A percentile compares a stretch with the other conserved stretches of the same genome.
Conservation (phyloP, 352 stramenopile species). For the Globisporangium spiculum region DNA sequence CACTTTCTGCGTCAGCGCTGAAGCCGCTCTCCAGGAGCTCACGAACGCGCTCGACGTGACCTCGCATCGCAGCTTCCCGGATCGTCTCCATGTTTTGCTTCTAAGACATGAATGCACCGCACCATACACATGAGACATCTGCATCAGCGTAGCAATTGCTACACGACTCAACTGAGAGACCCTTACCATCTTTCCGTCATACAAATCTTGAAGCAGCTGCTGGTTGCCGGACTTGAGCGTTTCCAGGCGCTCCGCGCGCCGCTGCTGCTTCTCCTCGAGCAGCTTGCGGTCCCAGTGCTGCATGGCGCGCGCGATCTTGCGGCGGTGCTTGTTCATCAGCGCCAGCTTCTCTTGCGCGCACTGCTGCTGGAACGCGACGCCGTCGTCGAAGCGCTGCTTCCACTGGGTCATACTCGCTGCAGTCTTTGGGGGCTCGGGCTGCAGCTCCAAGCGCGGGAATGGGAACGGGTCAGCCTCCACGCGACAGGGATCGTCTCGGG, state of each 20-base stretch:
- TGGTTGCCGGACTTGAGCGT: slow-evolving; percentile 42
- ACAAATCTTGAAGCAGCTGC: slow-evolving; percentile 33
- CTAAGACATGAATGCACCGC: slow-evolving; percentile 19
- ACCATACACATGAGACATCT: neutral
- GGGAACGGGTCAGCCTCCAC: slow-evolving; percentile 1
- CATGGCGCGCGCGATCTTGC: slow-evolving; percentile 37
- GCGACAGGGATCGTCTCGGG: neutral
- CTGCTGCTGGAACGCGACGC: slow-evolving; percentile 32
- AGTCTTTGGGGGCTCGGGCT: neutral
- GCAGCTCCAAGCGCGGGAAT: neutral
- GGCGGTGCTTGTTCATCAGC: slow-evolving; percentile 29
- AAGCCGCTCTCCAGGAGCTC: slow-evolving; percentile 52
- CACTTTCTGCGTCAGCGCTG: slow-evolving; percentile 53
- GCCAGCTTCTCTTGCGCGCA: slow-evolving; percentile 31
- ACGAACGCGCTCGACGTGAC: slow-evolving; percentile 42
- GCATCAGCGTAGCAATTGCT: neutral
- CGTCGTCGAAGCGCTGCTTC: slow-evolving; percentile 26
- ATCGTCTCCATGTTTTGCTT: slow-evolving; percentile 69
- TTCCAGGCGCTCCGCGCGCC: slow-evolving; percentile 26
- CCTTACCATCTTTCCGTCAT: slow-evolving; percentile 28
- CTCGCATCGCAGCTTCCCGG: slow-evolving; percentile 59
- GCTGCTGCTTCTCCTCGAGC: slow-evolving; percentile 30
- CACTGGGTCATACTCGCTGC: slow-evolving; percentile 25
- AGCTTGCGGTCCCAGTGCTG: slow-evolving; percentile 33
- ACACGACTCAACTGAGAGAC: too few species aligned